These are phyloP conservation scores for Pythium guiyangense DNA, from an alignment of 352 stramenopile species.

Conservation along the genomic window DNA sequence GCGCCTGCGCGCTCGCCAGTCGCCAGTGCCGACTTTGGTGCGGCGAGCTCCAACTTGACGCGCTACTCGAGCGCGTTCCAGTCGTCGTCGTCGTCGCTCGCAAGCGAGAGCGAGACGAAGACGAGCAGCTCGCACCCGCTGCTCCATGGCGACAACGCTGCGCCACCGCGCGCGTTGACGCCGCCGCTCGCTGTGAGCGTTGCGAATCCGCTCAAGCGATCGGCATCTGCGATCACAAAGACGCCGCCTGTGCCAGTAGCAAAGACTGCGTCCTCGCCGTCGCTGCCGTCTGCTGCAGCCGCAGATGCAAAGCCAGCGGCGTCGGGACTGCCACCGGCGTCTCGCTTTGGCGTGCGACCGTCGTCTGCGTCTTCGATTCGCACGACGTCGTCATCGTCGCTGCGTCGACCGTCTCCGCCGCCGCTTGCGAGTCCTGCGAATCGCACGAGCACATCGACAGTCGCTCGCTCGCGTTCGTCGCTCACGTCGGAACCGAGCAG, in stretches of 20 bases:
- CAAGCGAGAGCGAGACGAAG: background rate
- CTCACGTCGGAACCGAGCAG: conserved; percentile 7
- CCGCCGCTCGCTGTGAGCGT: conserved; percentile 10
- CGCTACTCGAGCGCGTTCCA: conserved; percentile 8
- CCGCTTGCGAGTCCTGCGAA: background rate
- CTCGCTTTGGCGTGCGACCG: conserved; percentile 7
- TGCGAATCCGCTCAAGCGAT: conserved; percentile 24
- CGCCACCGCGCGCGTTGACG: conserved; percentile 4
- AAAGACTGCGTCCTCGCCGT: conserved; percentile 2
- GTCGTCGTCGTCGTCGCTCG: background rate
- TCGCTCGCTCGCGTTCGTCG: conserved; percentile 2
- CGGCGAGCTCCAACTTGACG: background rate
- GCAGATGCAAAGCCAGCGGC: background rate
- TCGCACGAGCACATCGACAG: background rate
- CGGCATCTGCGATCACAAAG: conserved; percentile 25
- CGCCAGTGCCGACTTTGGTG: conserved; percentile 4
- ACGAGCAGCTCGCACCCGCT: background rate
- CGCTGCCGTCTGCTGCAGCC: background rate
- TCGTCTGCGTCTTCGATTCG: conserved; percentile 5
- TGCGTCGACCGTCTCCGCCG: conserved; percentile 7
- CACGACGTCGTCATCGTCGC: background rate
- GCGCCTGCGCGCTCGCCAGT: conserved; percentile 11
- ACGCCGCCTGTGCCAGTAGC: conserved; percentile 17
- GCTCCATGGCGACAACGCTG: background rate
- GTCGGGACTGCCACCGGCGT: conserved; percentile 3